Conservation (phyloP, 257 asterid species). For the Solanum medicagineum region DNA sequence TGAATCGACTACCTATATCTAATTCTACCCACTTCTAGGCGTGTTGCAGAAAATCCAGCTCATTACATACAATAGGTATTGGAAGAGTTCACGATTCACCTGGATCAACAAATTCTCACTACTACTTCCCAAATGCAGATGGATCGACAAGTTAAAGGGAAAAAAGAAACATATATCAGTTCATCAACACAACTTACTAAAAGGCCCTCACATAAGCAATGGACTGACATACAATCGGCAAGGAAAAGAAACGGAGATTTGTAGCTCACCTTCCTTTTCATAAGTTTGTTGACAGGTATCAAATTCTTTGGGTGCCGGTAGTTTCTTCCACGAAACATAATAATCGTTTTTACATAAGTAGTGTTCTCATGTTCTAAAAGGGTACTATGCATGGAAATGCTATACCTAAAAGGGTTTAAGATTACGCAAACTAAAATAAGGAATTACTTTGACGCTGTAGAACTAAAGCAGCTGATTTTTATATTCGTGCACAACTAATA, state of each 20-base stretch:
- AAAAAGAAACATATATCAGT: neutral
- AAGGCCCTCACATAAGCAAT: neutral
- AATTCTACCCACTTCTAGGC: constrained; percentile 30
- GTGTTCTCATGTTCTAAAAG: neutral
- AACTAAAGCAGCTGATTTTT: neutral
- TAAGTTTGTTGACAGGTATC: constrained; percentile 91
- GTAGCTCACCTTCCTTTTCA: constrained; percentile 69
- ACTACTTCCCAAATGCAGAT: neutral
- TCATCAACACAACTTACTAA: neutral
- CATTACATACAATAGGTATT: too few species aligned
- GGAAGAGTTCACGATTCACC: too few species aligned
- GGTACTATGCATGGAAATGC: neutral
- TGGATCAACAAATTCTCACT: neutral
- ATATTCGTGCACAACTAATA: neutral
- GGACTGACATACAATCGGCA: neutral
- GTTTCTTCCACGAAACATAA: constrained; percentile 94
- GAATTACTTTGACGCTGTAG: neutral
- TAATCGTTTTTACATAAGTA: constrained; percentile 52
- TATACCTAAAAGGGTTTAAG: neutral
- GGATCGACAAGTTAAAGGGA: neutral
- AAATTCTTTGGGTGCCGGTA: constrained; percentile 94
- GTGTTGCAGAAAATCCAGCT: too few species aligned
- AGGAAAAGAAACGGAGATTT: neutral
- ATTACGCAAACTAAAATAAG: neutral
- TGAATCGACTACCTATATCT: constrained; percentile 46